Conservation (phyloP, 176 grass and related monocot species). For the Leersia perrieri region DNA sequence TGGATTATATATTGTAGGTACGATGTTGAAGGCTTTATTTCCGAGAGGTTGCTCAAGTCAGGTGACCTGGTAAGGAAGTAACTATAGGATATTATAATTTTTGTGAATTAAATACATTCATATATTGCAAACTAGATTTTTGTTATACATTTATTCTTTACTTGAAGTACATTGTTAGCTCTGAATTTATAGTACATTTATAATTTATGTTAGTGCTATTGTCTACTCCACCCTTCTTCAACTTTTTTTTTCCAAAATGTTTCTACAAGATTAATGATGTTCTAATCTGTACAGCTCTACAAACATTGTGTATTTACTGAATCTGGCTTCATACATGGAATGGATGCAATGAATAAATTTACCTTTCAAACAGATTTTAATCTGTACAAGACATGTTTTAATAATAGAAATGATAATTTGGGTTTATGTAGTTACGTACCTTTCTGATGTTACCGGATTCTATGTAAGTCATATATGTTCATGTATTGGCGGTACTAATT, state of each 20-base stretch:
- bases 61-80: slow-evolving; percentile 58
- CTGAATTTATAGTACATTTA: background rate
- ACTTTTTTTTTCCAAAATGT: background rate
- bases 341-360: background rate
- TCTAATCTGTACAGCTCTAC: too few relatives aligned
- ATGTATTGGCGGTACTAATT: background rate
- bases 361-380: background rate
- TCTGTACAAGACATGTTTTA: too few relatives aligned
- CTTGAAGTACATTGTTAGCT: background rate
- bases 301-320: background rate
- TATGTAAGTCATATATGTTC: background rate
- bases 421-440: too few relatives aligned
- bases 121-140: background rate
- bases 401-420: too few relatives aligned
- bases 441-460: too few relatives aligned
- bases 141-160: background rate
- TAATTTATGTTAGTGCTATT: background rate
- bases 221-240: too few relatives aligned
- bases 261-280: background rate
- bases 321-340: background rate
- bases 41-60: slow-evolving; percentile 62
- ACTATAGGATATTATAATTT: too few relatives aligned
- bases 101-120: slow-evolving; percentile 20
- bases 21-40: slow-evolving; percentile 69
- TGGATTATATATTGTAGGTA: slow-evolving; percentile 52